Conservation (phyloP, 208 protist species). For the Herpetomonas tarakana region DNA sequence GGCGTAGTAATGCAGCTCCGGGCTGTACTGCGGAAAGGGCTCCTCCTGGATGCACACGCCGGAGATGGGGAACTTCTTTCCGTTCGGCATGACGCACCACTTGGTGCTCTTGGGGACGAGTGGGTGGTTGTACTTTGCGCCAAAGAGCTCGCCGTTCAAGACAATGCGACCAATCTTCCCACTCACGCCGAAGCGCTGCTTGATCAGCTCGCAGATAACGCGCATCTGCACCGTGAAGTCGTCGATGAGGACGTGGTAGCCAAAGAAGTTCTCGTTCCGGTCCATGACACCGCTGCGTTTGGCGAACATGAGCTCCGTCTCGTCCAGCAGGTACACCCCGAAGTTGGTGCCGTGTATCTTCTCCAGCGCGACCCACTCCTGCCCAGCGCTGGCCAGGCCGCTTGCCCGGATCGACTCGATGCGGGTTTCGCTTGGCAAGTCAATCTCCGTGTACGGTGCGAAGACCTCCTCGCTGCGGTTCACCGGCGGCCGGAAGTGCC, state of each 20-base stretch:
- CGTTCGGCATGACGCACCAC: constrained; percentile 84
- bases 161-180: constrained; percentile 68
- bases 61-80: constrained; percentile 70
- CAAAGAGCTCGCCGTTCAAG: constrained; percentile 84
- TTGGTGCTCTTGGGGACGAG: constrained; percentile 78
- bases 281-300: constrained; percentile 89
- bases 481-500: constrained; percentile 58
- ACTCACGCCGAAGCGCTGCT: constrained; percentile 60
- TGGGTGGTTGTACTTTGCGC: constrained; percentile 85
- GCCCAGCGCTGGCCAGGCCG: constrained; percentile 32
- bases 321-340: constrained; percentile 74
- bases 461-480: constrained; percentile 74
- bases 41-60: constrained; percentile 80
- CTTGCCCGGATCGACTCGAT: constrained; percentile 72
- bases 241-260: constrained; percentile 78
- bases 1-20: constrained; percentile 84
- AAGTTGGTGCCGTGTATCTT: constrained; percentile 91
- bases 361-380: constrained; percentile 85
- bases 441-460: constrained; percentile 79
- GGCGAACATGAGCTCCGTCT: constrained; percentile 57
- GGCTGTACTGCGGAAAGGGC: constrained; percentile 88
- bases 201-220: constrained; percentile 59
- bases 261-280: constrained; percentile 89
- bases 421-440: constrained; percentile 75
- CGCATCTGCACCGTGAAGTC: constrained; percentile 70